Base-by-base conservation (phyloP, 495 filamentous ascomycete genomes). In the Mycothermus thermophilus region DNA sequence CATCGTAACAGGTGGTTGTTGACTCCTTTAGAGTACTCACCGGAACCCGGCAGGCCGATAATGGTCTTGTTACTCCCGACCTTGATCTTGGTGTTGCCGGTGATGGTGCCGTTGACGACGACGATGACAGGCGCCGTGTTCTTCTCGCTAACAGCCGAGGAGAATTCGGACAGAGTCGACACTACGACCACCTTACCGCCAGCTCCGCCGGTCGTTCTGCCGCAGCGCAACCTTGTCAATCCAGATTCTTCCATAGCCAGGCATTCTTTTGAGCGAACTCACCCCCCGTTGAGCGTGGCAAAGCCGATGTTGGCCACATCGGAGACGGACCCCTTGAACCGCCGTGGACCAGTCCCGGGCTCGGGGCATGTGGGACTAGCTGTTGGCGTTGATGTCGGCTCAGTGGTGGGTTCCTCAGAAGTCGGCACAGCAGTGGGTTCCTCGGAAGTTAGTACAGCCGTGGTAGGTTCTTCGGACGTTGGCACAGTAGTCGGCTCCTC, bases 141-240 rank as follows among this genome's bases (percentile, higher is more conserved):
- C 36, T 54, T 54, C 35, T 62, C 59, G 1, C 41, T 43, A 29
- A 67, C 71, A 13, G 69, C 72, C 0, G 58, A 46, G 1, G 60
- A 62, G 45, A 76, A 67, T 18, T 59, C 55, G 15, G 68, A 66
- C 19, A 72, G 68, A 3, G 66, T 65, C 2, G 69, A 69, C 31
- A 77, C 75, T 7, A 69, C 74, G 8, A 66, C 71, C 5, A 67
- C 72, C 2, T 60, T 66, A 34, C 74, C 75, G 10, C 72, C 69
- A 20, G 58, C 50, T 35, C 75, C 74, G 23, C 74, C 74, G n/a
- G 60, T 76, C 12, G 72, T 77, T 10, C 53, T 50, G n/a, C 8
- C 19, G 17, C 9, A 9, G 4, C 18, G n/a, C n/a, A n/a, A n/a
- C n/a, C n/a, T n/a, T n/a, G n/a, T n/a, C n/a, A n/a, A n/a, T n/a